Conservation (phyloP, 1,284 basidiomycete species). For the Irpex sp. region DNA sequence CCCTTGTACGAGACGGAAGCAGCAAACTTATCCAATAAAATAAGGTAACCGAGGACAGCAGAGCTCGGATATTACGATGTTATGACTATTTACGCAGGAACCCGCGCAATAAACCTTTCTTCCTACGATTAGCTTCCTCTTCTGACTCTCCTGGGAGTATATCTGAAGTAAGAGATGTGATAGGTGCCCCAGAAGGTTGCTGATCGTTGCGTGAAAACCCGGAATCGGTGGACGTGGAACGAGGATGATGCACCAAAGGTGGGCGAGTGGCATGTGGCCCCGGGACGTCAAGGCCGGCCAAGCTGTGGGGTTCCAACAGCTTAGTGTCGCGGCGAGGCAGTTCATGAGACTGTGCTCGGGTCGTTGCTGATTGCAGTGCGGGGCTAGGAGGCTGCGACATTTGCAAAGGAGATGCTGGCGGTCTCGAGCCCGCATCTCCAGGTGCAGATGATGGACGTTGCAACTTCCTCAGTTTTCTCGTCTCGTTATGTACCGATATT, state of each 20-base stretch:
- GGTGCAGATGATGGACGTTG: constrained; percentile 14
- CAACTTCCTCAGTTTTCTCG: neutral
- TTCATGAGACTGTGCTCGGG: neutral
- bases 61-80: too few species aligned
- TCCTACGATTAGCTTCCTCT: constrained; percentile 18
- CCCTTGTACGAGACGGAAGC: neutral
- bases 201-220: constrained; percentile 22
- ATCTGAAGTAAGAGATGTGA: neutral
- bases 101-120: constrained; percentile 27
- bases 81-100: constrained; percentile 21
- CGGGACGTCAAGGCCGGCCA: neutral
- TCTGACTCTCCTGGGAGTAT: neutral
- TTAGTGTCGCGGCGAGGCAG: constrained; percentile 7
- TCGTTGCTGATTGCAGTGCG: neutral
- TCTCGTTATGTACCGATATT: constrained; percentile 6
- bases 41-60: too few species aligned
- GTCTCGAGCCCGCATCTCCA: neutral
- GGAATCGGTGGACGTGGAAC: constrained; percentile 44
- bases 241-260: constrained; percentile 12
- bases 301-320: neutral
- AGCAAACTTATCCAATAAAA: neutral
- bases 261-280: constrained; percentile 8
- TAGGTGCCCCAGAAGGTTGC: constrained; percentile 2
- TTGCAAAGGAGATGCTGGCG: constrained; percentile 14
- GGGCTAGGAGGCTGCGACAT: constrained; percentile 19